Evolutionary conservation across 2,329 filamentous ascomycete genomes (phyloP), one percentile per base, ranked within the genome.

Genomic region (Exophiala xenobiotica): DNA sequence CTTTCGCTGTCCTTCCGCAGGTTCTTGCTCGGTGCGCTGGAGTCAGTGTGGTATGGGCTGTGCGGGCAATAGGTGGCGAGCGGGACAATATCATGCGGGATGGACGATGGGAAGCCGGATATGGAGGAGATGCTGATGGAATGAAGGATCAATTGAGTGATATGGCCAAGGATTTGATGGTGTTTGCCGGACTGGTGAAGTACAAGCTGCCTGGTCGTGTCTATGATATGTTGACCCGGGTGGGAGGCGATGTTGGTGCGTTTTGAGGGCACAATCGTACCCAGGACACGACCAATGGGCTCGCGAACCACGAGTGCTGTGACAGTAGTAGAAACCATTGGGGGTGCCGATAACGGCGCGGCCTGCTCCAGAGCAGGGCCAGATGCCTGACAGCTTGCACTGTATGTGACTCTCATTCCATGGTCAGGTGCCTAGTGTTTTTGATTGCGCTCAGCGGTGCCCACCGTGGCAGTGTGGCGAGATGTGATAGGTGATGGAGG

Each of bases 1-100:
- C 85, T 56, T 97, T 99, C 72, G 81, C 88, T 12, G 78, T 80
- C 1, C 79, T 95, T 33, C 82, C 90, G 3, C 83, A 89, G 60
- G 82, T 90, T 6, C 87, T 99, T 33, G 86, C 91, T 2, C 85
- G 89, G 67, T 95, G 93, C 64, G 85, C 96, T 62, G 92, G 92
- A 14, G 90, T 92, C 69, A 78, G 97, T 56, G 80, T 99, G 57
- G 86, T 96, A 74, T 97, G 93, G 93, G 90, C 90, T 43, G 89
- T 99, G 60, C 80, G 86, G 35, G 90, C 88, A 72, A 95, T 91
- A 70, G 85, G 86, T 43, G 81, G 84, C 50, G 86, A 96, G 70
- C 82, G 88, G 56, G 85, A 87, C 62, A 76, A 84, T 55, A 78
- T 95, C 40, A 24, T 51, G 11, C 78, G 80, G 49, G 79, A 77